phyloP scores from a whole-genome alignment of 371 early-diverging fungal genomes.

The Rhizopus arrhizus region DNA sequence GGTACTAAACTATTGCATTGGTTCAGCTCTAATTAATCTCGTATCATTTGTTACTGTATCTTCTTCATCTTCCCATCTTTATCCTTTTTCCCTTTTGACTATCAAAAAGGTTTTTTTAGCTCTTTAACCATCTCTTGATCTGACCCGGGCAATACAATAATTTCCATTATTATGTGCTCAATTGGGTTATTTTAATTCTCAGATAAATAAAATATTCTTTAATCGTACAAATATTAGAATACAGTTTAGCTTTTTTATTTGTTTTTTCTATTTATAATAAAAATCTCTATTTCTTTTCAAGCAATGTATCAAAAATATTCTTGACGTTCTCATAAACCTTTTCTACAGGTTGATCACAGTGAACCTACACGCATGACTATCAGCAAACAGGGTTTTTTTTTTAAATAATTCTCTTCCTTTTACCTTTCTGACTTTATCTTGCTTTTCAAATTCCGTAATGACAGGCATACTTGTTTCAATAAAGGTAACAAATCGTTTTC shows the following conservation, averaged over 20 bases:
- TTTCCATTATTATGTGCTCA: too few relatives aligned
- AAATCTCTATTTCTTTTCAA: constrained; percentile 16
- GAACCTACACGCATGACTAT: constrained; percentile 47
- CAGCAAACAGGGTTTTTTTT: constrained; percentile 62
- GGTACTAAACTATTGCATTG: too few relatives aligned
- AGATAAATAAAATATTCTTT: too few relatives aligned
- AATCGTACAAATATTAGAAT: not conserved
- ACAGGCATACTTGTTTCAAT: constrained; percentile 87
- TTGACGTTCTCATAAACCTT: constrained; percentile 59
- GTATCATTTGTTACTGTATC: too few relatives aligned
- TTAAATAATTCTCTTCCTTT: not conserved
- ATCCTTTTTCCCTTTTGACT: too few relatives aligned
- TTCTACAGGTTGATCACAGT: constrained; percentile 59
- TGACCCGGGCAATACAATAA: too few relatives aligned
- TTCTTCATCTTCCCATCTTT: too few relatives aligned
- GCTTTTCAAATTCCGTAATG: constrained; percentile 74
- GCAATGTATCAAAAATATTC: constrained; percentile 46
- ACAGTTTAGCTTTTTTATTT: not conserved
- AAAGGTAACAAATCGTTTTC: constrained; percentile 90
- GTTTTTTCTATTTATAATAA: not conserved
- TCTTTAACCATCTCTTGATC: too few relatives aligned
- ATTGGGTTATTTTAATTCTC: too few relatives aligned
- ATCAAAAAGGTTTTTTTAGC: too few relatives aligned
- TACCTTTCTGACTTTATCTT: constrained; percentile 79
- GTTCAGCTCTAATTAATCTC: too few relatives aligned